phyloP scores from a whole-genome alignment of 352 stramenopile species.

The Phytopythium boreale region DNA sequence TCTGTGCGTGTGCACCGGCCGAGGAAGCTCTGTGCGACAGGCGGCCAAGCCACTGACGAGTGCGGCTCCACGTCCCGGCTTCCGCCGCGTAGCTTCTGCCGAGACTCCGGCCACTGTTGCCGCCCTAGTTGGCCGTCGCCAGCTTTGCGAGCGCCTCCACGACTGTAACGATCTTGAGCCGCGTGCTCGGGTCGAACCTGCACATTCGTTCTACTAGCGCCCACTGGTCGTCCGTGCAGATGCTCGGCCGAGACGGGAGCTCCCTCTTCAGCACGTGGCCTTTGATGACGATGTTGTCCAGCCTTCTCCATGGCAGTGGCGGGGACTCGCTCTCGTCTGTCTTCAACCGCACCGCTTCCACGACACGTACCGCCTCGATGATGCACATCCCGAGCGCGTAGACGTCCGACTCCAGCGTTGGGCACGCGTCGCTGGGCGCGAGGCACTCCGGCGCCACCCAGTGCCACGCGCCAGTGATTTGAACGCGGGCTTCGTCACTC shows the following conservation, averaged over 20 bases:
- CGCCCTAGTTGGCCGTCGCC: neutral
- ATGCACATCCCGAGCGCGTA: slow-evolving; percentile 28
- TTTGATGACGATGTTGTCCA: neutral
- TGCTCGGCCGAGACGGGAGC: neutral
- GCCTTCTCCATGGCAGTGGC: slow-evolving; percentile 5
- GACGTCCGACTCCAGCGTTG: slow-evolving; percentile 15
- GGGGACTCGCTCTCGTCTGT: neutral
- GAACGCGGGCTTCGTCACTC: neutral
- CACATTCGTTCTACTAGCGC: slow-evolving; percentile 20
- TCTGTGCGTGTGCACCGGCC: neutral
- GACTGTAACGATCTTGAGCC: slow-evolving; percentile 5
- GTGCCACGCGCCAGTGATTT: neutral
- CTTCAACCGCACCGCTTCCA: neutral
- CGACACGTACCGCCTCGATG: slow-evolving; percentile 1
- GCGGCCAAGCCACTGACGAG: neutral
- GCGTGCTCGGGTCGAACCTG: neutral
- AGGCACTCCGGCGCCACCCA: slow-evolving; percentile 20
- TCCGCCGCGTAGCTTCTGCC: too few relatives aligned
- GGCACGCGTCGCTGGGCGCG: neutral
- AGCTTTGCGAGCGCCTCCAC: slow-evolving; percentile 7
- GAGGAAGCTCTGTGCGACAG: neutral
- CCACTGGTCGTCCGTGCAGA: slow-evolving; percentile 4
- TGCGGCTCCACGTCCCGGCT: neutral
- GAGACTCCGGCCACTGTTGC: too few relatives aligned
- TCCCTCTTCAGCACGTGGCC: neutral